Evolutionary conservation across 805 yeast species (phyloP), one percentile per base, ranked within the genome.

Genomic region (Starmerella apicola): DNA sequence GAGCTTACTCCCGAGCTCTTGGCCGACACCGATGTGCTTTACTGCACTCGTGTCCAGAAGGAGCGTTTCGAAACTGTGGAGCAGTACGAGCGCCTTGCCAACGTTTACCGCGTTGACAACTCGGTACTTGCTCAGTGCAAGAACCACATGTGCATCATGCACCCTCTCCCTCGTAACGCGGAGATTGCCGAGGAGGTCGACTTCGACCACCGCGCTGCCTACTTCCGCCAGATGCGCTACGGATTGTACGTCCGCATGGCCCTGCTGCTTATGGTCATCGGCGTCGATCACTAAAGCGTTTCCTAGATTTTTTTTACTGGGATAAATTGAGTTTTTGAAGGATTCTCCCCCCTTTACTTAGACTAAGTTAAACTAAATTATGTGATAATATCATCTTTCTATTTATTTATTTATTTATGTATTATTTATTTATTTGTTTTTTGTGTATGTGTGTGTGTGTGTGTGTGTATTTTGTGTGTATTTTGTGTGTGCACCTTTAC

Each of bases 201-300:
- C 63, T 91, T 88, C 59, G 99, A 91, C 65, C 96, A 88, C 64
- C 81, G 99, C 64, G 97, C 98, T 50, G 97, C 98, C 44, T 91
- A 91, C 70, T 91, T 91, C 73, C 81, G 99, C 75, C 97, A 91
- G 71, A 91, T 91, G 98, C 81, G 94, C 64, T 88, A 91, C 60
- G 99, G 99, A 46, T 71, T 91, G 61, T 91, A 79, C 59, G 95
- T 93, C 34, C 85, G 99, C 72, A 91, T 91, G 99, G 98, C 99
- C 9, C 69, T 91, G 54, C 72, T 91, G 59, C 95, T 97, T 41
- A 81, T 91, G 94, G 98, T 93, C 49, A 78, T 91, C 64, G 97
- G 97, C 58, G 85, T 83, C 55, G 95, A 84, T 60, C 75, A 79
- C 49, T 81, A 66, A 44, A 32, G n/a, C n/a, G n/a, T n/a, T n/a